Base-by-base conservation (phyloP, 179 eudicot genomes). In the Corrigiola litoralis region DNA sequence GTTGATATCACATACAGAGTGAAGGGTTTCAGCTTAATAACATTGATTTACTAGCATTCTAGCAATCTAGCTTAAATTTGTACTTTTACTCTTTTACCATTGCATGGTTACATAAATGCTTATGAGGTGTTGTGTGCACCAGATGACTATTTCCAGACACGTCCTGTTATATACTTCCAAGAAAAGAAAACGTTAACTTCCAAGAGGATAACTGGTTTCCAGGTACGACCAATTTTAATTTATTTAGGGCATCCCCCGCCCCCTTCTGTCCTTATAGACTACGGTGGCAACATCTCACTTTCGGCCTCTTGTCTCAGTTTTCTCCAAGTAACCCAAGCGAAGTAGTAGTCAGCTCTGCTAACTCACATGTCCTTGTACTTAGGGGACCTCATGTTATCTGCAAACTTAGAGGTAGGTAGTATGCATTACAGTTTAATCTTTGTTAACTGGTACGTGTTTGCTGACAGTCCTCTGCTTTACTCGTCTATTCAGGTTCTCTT, bases 121-220 rank as follows among this genome's bases (percentile, higher is more conserved):
- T 32, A 72, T 68, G 2, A 7, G 11, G 40, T 21, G 21, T 50
- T 70, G 57, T 45, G 23, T 77, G 69, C 54, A 52, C 4, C 75
- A 87, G 95, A 82, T 75, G 73, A 84, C 54, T 75, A 61, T 50
- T 27, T 82, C 75, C 74, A 75, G 38, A 65, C 78, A 57, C 82
- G 75, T 47, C 77, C 62, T 64, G 79, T 82, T 55, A 69, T 81
- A 57, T 78, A 59, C 66, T 58, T 85, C 32, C 74, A 73, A 65
- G 83, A 84, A 49, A 92, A 90, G 77, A 85, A 76, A 78, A 88
- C 82, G 64, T 58, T 64, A 40, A 54, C 85, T 1, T 74, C 85
- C 79, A 86, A 85, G 79, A 79, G 87, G 71, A 84, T 90, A 73
- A 90, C 87, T 55, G 85, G 90, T 36, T 89, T 92, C 61, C 87